phyloP scores from a whole-genome alignment of 108 stramenopile species.

The Mediolabrus comicus region DNA sequence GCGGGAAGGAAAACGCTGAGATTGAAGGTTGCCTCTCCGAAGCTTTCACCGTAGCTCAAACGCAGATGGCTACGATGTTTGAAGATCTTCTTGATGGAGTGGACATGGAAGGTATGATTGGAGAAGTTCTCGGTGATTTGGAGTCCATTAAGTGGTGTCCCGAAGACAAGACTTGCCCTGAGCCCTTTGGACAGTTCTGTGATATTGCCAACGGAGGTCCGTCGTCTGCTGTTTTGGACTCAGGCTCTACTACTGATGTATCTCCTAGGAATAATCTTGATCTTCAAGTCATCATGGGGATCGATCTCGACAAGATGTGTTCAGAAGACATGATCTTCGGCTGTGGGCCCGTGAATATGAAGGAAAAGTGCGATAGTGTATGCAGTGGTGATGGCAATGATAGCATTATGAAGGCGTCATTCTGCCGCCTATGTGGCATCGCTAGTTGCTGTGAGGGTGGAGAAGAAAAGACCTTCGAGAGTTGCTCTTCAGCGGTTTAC shows the following conservation, averaged over 20 bases:
- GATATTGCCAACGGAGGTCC: not conserved
- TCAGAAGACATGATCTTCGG: not conserved
- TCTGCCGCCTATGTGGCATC: not conserved
- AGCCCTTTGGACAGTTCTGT: not conserved
- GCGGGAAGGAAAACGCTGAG: constrained; percentile 5
- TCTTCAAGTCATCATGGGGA: not conserved
- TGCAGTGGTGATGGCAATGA: not conserved
- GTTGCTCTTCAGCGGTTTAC: not conserved
- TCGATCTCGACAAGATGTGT: not conserved
- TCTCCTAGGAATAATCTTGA: not conserved
- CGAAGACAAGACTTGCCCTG: not conserved
- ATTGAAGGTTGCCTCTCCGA: constrained; percentile 2
- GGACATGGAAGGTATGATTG: not conserved
- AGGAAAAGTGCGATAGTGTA: not conserved
- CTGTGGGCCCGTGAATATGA: not conserved
- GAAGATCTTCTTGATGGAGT: not conserved
- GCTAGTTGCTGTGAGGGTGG: not conserved
- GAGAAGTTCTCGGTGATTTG: not conserved
- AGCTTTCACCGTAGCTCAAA: not conserved
- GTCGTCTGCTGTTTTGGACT: not conserved
- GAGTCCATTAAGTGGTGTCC: not conserved
- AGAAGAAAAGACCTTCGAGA: not conserved
- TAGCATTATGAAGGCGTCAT: not conserved
- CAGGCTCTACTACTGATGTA: too few relatives aligned
- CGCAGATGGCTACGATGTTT: not conserved